Percentiles rank a stretch among this genome's conserved stretches.
These are phyloP conservation scores for Leccinum pellstonianum DNA, from an alignment of 768 basidiomycete species.

Conservation along the genomic window DNA sequence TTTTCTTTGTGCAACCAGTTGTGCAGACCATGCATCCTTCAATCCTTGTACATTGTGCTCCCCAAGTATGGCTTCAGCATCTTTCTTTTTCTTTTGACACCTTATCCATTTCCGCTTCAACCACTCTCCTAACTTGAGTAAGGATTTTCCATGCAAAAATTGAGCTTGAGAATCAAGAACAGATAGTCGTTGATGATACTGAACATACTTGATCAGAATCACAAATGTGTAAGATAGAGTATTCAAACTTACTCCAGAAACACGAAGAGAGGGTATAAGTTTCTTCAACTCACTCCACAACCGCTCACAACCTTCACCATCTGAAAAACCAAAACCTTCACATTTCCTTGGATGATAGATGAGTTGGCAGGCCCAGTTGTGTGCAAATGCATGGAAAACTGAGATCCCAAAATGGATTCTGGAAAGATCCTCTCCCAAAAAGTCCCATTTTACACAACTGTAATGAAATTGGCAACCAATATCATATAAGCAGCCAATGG, in stretches of 20 bases:
- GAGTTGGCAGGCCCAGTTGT: too few species aligned
- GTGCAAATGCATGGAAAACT: too few species aligned
- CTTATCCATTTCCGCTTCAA: background rate
- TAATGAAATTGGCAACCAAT: background rate
- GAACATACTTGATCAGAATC: too few species aligned
- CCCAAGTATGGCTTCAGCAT: background rate
- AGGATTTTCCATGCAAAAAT: background rate
- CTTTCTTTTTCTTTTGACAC: background rate
- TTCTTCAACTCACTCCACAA: background rate
- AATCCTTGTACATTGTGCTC: background rate
- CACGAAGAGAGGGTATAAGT: background rate
- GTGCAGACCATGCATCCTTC: background rate
- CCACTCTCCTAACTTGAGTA: background rate
- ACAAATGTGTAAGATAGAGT: too few species aligned
- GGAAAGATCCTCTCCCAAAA: background rate
- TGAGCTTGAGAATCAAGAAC: background rate
- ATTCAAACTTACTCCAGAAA: background rate
- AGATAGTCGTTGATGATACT: background rate
- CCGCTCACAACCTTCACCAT: too few species aligned
- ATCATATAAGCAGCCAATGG: background rate
- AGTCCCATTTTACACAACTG: background rate
- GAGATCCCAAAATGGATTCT: too few species aligned
- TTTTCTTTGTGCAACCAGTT: background rate
- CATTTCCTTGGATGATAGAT: too few species aligned
- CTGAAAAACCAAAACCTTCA: too few species aligned